Percentiles rank a stretch among this genome's conserved stretches.
Evolutionary conservation across 768 basidiomycete genomes (phyloP).

Genomic region (Russula sp.): DNA sequence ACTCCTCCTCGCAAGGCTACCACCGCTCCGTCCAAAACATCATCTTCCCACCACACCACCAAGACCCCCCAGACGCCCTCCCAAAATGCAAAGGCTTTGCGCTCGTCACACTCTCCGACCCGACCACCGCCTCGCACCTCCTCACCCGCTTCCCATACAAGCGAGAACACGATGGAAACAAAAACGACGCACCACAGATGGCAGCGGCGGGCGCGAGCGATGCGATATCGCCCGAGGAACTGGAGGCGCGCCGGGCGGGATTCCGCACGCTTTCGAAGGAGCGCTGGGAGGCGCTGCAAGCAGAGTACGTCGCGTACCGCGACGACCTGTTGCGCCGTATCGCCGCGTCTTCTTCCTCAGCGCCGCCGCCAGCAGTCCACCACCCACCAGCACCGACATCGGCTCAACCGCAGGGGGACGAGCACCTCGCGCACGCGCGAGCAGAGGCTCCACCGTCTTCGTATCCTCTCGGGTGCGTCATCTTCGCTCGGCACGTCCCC

Average conservation of each 20-base stretch:
- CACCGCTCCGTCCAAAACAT: slow-evolving; percentile 44
- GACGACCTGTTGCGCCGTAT: slow-evolving; percentile 42
- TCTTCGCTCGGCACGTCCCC: slow-evolving; percentile 67
- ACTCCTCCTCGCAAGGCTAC: background rate
- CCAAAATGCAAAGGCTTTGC: slow-evolving; percentile 74
- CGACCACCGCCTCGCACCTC: slow-evolving; percentile 39
- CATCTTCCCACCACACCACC: slow-evolving; percentile 55
- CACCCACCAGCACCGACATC: background rate
- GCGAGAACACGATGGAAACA: slow-evolving; percentile 12
- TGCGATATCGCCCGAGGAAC: slow-evolving; percentile 8
- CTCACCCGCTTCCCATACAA: slow-evolving; percentile 60
- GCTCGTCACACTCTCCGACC: slow-evolving; percentile 48
- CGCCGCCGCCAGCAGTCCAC: background rate
- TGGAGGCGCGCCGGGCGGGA: slow-evolving; percentile 52
- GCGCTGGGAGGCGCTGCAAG: slow-evolving; percentile 57
- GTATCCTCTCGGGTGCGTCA: slow-evolving; percentile 56
- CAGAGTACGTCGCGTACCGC: slow-evolving; percentile 65
- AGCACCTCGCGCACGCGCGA: background rate
- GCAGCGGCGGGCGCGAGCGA: background rate
- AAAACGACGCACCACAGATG: background rate
- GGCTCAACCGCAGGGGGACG: background rate
- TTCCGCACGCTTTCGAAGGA: slow-evolving; percentile 51
- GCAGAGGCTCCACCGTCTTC: background rate
- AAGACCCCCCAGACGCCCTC: slow-evolving; percentile 47
- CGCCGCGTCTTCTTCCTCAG: slow-evolving; percentile 1